These are phyloP conservation scores for Vigna trinervia DNA, from an alignment of 306 rosid genomes.

Conservation along the genomic window DNA sequence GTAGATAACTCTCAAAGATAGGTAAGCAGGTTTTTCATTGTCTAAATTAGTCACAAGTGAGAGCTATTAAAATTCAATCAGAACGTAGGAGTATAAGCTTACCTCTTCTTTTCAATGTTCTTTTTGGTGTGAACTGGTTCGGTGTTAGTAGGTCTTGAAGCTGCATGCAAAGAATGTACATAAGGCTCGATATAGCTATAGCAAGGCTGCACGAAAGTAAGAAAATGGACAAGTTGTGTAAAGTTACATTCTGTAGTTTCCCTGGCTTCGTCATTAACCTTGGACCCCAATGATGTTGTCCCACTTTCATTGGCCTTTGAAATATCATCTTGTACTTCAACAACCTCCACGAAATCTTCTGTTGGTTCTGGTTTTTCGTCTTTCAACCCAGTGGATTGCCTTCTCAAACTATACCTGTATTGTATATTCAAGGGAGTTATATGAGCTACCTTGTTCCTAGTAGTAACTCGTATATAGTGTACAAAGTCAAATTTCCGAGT, in stretches of 20 bases:
- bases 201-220: background rate
- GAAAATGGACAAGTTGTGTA: constrained; percentile 6
- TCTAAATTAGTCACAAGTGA: constrained; percentile 36
- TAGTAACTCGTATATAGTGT: background rate
- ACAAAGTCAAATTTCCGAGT: background rate
- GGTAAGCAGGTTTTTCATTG: constrained; percentile 20
- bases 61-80: constrained; percentile 37
- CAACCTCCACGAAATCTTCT: constrained; percentile 43
- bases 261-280: constrained; percentile 39
- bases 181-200: constrained; percentile 26
- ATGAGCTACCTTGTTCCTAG: constrained; percentile 36
- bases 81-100: constrained; percentile 25
- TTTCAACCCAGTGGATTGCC: constrained; percentile 58
- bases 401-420: constrained; percentile 58
- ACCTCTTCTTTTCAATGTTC: constrained; percentile 67
- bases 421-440: constrained; percentile 36
- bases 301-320: constrained; percentile 28
- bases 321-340: constrained; percentile 25
- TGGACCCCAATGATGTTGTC: constrained; percentile 37
- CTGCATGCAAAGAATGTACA: constrained; percentile 56
- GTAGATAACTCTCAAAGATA: constrained; percentile 33
- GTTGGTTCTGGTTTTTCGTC: constrained; percentile 52
- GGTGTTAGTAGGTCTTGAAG: constrained; percentile 47
- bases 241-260: constrained; percentile 45
- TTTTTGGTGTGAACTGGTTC: constrained; percentile 45